Conservation (phyloP, 305 asterid genomes). For the Plantago coronopus region DNA sequence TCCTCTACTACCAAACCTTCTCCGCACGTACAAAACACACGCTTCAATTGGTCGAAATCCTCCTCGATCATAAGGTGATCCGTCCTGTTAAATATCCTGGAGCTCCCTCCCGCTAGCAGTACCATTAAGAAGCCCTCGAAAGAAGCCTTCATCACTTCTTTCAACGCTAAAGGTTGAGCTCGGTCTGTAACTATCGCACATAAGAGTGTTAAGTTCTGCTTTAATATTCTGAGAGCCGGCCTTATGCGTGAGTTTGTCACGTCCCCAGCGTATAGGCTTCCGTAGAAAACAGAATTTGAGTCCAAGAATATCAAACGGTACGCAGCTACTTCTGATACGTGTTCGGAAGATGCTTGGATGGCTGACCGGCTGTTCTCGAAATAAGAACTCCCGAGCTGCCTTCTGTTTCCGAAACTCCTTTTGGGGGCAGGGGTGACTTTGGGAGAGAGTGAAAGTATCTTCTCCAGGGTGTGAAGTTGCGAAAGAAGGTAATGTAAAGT, state of each 20-base stretch:
- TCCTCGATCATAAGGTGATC: slow-evolving; percentile 75
- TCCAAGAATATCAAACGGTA: slow-evolving; percentile 76
- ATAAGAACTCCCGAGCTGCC: slow-evolving; percentile 36
- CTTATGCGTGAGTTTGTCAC: slow-evolving; percentile 49
- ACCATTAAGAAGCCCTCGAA: slow-evolving; percentile 79
- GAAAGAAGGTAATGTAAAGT: slow-evolving; percentile 63
- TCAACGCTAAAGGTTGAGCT: slow-evolving; percentile 60
- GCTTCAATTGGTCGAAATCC: slow-evolving; percentile 58
- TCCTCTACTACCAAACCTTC: slow-evolving; percentile 80
- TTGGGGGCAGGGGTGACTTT: slow-evolving; percentile 39
- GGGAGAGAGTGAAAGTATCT: slow-evolving; percentile 43
- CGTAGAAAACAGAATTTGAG: slow-evolving; percentile 57
- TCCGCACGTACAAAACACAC: slow-evolving; percentile 61
- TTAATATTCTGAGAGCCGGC: slow-evolving; percentile 51
- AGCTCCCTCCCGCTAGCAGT: slow-evolving; percentile 73
- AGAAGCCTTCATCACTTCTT: slow-evolving; percentile 74
- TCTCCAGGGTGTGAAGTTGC: slow-evolving; percentile 62
- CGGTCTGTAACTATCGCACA: slow-evolving; percentile 72
- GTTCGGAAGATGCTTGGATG: slow-evolving; percentile 48
- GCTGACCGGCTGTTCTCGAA: slow-evolving; percentile 51
- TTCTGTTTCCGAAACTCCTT: slow-evolving; percentile 26
- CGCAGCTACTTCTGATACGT: slow-evolving; percentile 79
- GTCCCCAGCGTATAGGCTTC: slow-evolving; percentile 53
- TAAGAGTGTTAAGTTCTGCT: slow-evolving; percentile 77
- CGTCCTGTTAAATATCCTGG: slow-evolving; percentile 42